Evolutionary conservation across 2,329 filamentous ascomycete species (phyloP), one percentile per base, ranked within the genome.

Genomic region (Phoma sp.): DNA sequence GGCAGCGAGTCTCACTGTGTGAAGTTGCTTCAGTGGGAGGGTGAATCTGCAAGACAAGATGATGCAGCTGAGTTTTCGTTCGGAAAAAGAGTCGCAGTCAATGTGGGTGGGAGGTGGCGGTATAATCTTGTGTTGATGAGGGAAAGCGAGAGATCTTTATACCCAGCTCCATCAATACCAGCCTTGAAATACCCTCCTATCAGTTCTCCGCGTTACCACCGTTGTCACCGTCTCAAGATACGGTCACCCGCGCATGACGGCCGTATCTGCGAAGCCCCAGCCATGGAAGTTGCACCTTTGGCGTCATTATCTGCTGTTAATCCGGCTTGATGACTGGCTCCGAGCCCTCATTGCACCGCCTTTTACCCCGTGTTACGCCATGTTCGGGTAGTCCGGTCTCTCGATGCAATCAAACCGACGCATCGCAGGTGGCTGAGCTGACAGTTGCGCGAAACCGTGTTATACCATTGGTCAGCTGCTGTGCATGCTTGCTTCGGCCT

Each of bases 341-440:
- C 10, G n/a, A 24, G 7, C 22, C 13, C 18, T 43, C 22, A 18
- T 36, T 50, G 58, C 60, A 61, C 65, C 58, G 62, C 57, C 59
- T 59, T 52, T 18, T 53, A 37, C 38, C 48, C 50, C 47, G 18
- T 40, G 36, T 32, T 33, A 46, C 11, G 47, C 27, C 47, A 22
- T 39, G 22, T 13, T 11, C 10, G 9, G 32, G 47, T 30, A 24
- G 27, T 29, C 49, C 37, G 25, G 22, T 40, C 33, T 5, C 18
- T 32, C 29, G 25, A 49, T 32, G 40, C 54, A 41, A 46, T 38
- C 27, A 38, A 55, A 52, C 29, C 36, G 49, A 40, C 29, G 50
- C 35, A 22, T 8, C 18, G 24, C 33, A 33, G 25, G 57, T 62
- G 60, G 59, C 57, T 58, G 50, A 62, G 58, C 61, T 58, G 36